Percentiles rank a stretch among this genome's conserved stretches.
Evolutionary conservation across 306 rosid species (phyloP).

Genomic region (Trichosanthes cucumerina): DNA sequence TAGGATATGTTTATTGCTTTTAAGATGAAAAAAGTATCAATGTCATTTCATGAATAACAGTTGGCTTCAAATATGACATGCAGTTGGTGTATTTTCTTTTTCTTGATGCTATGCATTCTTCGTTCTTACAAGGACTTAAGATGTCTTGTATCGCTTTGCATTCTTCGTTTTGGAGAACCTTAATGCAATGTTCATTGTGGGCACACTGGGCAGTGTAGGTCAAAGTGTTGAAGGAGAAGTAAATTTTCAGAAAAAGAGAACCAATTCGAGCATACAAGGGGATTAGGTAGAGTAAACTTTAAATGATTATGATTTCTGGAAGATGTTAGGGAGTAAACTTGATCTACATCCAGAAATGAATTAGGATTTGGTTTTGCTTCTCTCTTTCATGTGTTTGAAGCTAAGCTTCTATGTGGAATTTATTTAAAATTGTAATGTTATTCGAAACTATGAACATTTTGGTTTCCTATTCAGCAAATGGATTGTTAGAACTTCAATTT

Average conservation of each 20-base stretch:
- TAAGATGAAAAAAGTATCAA: not conserved
- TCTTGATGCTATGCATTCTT: not conserved
- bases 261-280: not conserved
- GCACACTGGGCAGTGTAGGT: not conserved
- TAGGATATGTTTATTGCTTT: not conserved
- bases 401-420: not conserved
- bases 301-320: not conserved
- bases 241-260: no score
- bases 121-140: not conserved
- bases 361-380: not conserved
- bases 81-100: not conserved
- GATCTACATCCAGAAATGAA: not conserved
- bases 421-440: not conserved
- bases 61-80: not conserved
- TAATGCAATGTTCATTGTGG: not conserved
- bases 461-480: not conserved
- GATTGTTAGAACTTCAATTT: not conserved
- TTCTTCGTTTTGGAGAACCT: no score
- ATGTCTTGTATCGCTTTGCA: not conserved
- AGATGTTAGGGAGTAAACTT: not conserved
- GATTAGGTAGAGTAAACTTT: not conserved
- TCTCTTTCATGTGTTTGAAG: not conserved
- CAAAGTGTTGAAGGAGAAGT: not conserved
- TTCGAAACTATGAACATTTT: not conserved
- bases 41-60: not conserved